A percentile compares a stretch with the other conserved stretches of the same genome.
Conservation (phyloP, 768 basidiomycete genomes). For the Naganishia antarctica region DNA sequence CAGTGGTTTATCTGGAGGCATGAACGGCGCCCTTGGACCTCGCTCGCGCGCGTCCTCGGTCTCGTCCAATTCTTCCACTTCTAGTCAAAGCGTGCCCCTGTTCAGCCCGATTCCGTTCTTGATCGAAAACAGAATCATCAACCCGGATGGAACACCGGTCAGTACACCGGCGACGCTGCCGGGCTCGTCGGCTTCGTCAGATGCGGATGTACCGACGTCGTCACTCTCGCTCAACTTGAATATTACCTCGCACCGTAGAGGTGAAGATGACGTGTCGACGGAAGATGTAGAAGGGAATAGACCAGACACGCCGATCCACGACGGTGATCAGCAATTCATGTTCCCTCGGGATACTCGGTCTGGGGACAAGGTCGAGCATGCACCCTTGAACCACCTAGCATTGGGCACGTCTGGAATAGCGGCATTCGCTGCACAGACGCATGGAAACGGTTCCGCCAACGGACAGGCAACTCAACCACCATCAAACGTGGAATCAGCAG, state of each 20-base stretch:
- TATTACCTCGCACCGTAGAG: background rate
- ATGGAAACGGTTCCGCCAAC: background rate
- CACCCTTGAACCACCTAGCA: background rate
- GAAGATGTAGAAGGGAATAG: background rate
- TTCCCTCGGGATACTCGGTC: background rate
- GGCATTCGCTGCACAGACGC: background rate
- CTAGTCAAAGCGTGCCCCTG: constrained; percentile 36
- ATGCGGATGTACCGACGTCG: constrained; percentile 3
- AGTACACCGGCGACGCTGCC: background rate
- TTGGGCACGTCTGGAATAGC: background rate
- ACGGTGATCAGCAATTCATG: background rate
- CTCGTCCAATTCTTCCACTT: background rate
- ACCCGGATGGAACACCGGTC: constrained; percentile 13
- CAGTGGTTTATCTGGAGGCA: background rate
- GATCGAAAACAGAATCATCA: background rate
- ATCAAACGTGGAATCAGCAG: too few relatives aligned
- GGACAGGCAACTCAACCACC: background rate
- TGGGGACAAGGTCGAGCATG: background rate
- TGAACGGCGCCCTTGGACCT: background rate
- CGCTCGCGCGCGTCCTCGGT: constrained; percentile 18
- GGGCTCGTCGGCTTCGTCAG: background rate
- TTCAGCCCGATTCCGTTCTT: constrained; percentile 50
- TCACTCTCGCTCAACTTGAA: constrained; percentile 12
- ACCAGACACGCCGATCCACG: constrained; percentile 15
- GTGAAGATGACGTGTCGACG: background rate